Percentiles rank a stretch among this genome's conserved stretches.
Evolutionary conservation across 2,329 filamentous ascomycete species (phyloP).

Genomic region (Chaetomiaceae sp.): DNA sequence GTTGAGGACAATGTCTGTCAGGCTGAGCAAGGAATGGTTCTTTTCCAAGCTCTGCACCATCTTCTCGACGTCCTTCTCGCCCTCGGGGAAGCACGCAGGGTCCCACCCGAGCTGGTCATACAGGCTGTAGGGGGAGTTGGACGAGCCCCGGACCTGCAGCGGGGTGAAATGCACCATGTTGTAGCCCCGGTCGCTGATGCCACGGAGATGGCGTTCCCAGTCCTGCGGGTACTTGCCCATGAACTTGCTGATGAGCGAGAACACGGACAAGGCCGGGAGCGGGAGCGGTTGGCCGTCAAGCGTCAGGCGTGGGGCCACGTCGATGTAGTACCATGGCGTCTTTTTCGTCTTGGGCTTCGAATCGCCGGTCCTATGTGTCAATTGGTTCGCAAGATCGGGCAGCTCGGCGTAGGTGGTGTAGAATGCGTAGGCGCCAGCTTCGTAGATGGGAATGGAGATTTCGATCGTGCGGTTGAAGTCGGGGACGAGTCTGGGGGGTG

Average conservation of each 20-base stretch:
- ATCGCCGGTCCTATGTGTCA: conserved; percentile 42
- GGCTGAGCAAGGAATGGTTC: conserved; percentile 75
- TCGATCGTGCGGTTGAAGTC: conserved; percentile 90
- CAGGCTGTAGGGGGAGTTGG: conserved; percentile 96
- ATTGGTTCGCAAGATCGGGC: conserved; percentile 64
- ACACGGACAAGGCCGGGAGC: conserved; percentile 80
- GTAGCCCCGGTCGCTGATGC: conserved; percentile 87
- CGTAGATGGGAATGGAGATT: conserved; percentile 80
- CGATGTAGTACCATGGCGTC: conserved; percentile 83
- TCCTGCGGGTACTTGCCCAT: conserved; percentile 89
- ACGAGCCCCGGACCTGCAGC: conserved; percentile 78
- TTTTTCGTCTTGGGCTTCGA: conserved; percentile 52
- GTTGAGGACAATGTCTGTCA: conserved; percentile 97
- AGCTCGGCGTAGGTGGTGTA: conserved; percentile 90
- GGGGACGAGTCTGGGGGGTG: conserved; percentile 65
- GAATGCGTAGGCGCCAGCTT: conserved; percentile 85
- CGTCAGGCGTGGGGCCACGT: conserved; percentile 77
- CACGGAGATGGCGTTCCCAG: conserved; percentile 83
- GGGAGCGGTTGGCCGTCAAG: conserved; percentile 72
- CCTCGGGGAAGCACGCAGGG: conserved; percentile 71
- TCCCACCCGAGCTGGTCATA: conserved; percentile 91
- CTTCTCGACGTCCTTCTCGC: conserved; percentile 73
- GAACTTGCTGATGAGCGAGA: conserved; percentile 95
- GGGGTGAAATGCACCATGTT: conserved; percentile 99
- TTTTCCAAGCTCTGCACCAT: conserved; percentile 78